These are phyloP conservation scores for Camellia japonica DNA, from an alignment of 148 eudicot genomes.

Conservation along the genomic window DNA sequence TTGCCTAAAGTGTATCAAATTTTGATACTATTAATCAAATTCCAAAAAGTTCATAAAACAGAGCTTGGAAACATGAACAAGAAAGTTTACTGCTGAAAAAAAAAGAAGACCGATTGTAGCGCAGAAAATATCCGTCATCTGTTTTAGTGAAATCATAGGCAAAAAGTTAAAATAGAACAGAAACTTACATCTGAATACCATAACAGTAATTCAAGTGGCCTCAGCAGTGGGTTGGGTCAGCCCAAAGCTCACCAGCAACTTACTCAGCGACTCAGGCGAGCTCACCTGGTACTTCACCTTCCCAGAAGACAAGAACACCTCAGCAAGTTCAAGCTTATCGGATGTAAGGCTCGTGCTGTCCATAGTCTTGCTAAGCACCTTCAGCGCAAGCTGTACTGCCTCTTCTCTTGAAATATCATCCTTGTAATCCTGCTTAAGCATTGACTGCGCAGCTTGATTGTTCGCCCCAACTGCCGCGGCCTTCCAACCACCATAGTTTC, in stretches of 20 bases:
- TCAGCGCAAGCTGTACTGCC: slow-evolving; percentile 79
- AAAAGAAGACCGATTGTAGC: no score
- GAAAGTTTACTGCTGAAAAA: no score
- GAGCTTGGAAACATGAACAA: no score
- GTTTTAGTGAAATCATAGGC: no score
- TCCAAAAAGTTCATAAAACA: no score
- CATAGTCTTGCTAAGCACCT: slow-evolving; percentile 96
- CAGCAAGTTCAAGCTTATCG: slow-evolving; percentile 91
- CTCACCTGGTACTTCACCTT: slow-evolving; percentile 88
- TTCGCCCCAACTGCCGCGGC: slow-evolving; percentile 88
- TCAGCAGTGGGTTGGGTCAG: slow-evolving; percentile 76
- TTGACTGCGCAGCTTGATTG: slow-evolving; percentile 96
- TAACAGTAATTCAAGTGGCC: slow-evolving; percentile 27
- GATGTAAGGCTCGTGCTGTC: slow-evolving; percentile 94
- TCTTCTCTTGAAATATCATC: slow-evolving; percentile 86
- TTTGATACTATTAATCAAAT: no score
- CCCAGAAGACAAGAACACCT: slow-evolving; percentile 63
- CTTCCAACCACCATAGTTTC: slow-evolving; percentile 92
- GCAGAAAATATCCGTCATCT: no score
- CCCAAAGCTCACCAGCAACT: slow-evolving; percentile 65
- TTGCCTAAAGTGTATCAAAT: no score
- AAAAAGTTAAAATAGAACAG: not conserved
- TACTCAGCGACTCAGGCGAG: slow-evolving; percentile 69
- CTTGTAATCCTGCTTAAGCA: slow-evolving; percentile 95
- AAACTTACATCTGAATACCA: not conserved